phyloP scores from a whole-genome alignment of 2,329 filamentous ascomycete genomes.

The Teratosphaeria destructans region DNA sequence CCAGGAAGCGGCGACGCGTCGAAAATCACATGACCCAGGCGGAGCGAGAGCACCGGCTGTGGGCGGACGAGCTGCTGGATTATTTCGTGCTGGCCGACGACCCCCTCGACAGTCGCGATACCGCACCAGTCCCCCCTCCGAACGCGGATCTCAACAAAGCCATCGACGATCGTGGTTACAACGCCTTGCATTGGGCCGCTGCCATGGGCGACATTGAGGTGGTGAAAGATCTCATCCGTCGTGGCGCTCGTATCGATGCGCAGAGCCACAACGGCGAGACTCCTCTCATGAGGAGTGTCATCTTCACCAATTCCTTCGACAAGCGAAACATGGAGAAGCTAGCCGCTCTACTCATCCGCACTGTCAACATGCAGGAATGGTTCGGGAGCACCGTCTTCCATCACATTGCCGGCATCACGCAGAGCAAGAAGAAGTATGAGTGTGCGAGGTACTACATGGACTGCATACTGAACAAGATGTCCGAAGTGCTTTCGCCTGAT shows the following conservation, averaged over 20 bases:
- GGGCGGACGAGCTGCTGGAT: slow-evolving; percentile 86
- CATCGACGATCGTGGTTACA: slow-evolving; percentile 90
- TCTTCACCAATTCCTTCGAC: slow-evolving; percentile 95
- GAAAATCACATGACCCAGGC: slow-evolving; percentile 46
- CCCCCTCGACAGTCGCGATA: slow-evolving; percentile 50
- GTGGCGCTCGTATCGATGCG: slow-evolving; percentile 63
- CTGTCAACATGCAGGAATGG: slow-evolving; percentile 68
- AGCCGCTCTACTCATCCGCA: slow-evolving; percentile 71
- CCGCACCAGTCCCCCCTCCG: slow-evolving; percentile 66
- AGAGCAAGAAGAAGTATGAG: slow-evolving; percentile 73
- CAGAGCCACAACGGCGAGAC: slow-evolving; percentile 62
- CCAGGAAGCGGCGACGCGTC: slow-evolving; percentile 69
- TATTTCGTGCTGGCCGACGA: slow-evolving; percentile 67
- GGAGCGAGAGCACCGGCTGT: slow-evolving; percentile 79
- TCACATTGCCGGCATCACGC: slow-evolving; percentile 82
- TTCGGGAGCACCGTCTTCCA: slow-evolving; percentile 79
- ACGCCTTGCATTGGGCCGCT: slow-evolving; percentile 90
- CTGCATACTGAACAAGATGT: slow-evolving; percentile 75
- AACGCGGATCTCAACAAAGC: slow-evolving; percentile 81
- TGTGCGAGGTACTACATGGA: slow-evolving; percentile 92
- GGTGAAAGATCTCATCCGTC: slow-evolving; percentile 73
- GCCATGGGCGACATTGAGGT: slow-evolving; percentile 95
- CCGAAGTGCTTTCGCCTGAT: slow-evolving; percentile 63
- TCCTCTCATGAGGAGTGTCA: slow-evolving; percentile 83
- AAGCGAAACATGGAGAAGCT: slow-evolving; percentile 82